Conservation (phyloP, 163 green algal species). For the Volvox carteri region DNA sequence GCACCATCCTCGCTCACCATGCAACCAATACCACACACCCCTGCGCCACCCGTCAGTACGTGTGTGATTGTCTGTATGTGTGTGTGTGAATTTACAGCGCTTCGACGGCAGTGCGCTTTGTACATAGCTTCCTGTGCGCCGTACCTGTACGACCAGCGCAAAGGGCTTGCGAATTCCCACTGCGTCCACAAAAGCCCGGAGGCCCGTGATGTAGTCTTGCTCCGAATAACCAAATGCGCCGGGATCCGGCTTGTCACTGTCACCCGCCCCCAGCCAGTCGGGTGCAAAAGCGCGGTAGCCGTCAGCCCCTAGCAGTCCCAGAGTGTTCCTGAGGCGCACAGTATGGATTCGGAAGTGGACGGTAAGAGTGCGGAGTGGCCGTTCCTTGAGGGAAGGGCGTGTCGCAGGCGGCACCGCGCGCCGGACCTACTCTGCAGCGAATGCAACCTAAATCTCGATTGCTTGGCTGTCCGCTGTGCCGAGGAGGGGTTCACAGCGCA, state of each 20-base stretch:
- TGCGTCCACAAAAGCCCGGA: conserved; percentile 73
- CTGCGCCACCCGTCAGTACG: not conserved
- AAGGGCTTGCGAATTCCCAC: conserved; percentile 75
- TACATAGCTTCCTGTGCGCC: too few species aligned
- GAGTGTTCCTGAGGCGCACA: conserved; percentile 64
- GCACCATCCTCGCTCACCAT: too few species aligned
- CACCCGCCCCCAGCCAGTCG: conserved; percentile 86
- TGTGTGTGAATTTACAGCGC: not conserved
- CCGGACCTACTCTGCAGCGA: too few species aligned
- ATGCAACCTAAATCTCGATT: too few species aligned
- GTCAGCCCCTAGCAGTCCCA: conserved; percentile 74
- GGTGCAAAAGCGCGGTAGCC: conserved; percentile 79
- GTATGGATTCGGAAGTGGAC: too few species aligned
- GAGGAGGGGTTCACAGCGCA: too few species aligned
- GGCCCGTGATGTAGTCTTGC: conserved; percentile 69
- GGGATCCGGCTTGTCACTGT: conserved; percentile 71
- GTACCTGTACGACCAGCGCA: conserved; percentile 82
- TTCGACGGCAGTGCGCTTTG: too few species aligned
- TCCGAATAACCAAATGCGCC: conserved; percentile 76
- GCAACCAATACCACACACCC: too few species aligned
- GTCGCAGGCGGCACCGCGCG: too few species aligned
- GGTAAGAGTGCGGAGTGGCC: too few species aligned
- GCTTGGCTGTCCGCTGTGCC: too few species aligned
- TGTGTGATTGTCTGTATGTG: not conserved
- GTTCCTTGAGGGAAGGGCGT: too few species aligned